phyloP scores from a whole-genome alignment of 179 eudicot species.

The Silene vulgaris region DNA sequence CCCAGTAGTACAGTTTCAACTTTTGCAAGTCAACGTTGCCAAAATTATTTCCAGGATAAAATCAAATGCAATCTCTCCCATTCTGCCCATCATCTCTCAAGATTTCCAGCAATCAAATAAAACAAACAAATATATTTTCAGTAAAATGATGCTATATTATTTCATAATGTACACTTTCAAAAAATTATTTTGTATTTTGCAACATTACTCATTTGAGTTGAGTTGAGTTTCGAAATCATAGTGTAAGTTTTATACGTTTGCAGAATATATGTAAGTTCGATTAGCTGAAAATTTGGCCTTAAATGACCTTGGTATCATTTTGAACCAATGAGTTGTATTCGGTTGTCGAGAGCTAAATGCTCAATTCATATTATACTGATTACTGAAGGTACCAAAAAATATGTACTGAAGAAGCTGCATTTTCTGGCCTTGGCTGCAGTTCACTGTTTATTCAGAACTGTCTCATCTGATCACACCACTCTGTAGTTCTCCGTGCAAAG shows the following conservation, averaged over 20 bases:
- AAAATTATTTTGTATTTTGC: background rate
- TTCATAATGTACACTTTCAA: too few relatives aligned
- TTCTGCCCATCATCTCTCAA: too few relatives aligned
- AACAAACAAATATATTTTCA: too few relatives aligned
- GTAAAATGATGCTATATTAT: too few relatives aligned
- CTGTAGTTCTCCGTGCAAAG: conserved; percentile 62
- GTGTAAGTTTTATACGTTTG: background rate
- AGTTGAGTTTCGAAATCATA: background rate
- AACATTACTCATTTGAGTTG: background rate
- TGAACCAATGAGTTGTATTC: background rate
- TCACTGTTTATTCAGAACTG: background rate
- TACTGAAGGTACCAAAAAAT: background rate
- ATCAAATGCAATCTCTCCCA: too few relatives aligned
- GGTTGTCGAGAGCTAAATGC: background rate
- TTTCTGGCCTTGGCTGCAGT: too few relatives aligned
- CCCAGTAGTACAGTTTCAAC: too few relatives aligned
- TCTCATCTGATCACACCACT: conserved; percentile 41
- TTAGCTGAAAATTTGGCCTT: background rate
- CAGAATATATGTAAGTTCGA: background rate
- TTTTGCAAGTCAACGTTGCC: too few relatives aligned
- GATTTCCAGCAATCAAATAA: too few relatives aligned
- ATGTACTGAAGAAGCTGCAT: background rate
- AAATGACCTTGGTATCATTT: background rate
- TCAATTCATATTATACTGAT: background rate
- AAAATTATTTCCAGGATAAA: too few relatives aligned